A percentile compares a stretch with the other conserved stretches of the same genome.
Conservation (phyloP, 192 early-diverging fungal genomes). For the Coemansia sp. region DNA sequence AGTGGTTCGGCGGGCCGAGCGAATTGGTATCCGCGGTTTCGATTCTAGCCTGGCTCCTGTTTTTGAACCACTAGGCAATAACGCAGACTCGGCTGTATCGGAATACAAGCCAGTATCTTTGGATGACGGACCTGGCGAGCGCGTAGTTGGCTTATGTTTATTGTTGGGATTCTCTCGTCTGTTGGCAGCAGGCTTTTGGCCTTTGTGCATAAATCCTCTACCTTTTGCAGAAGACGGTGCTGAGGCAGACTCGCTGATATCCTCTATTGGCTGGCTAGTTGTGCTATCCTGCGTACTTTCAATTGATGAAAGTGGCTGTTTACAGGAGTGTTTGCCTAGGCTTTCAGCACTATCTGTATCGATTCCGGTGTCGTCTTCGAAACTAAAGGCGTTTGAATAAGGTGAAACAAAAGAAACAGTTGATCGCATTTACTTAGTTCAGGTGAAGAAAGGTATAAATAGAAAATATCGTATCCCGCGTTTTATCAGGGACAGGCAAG, state of each 20-base stretch:
- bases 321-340: no score
- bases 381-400: no score
- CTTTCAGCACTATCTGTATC: not conserved
- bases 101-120: not conserved
- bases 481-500: not conserved
- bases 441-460: not conserved
- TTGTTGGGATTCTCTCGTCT: not conserved
- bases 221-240: not conserved
- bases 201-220: not conserved
- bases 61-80: not conserved
- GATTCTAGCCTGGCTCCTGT: constrained; percentile 8
- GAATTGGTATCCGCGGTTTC: constrained; percentile 22
- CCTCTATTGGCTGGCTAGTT: not conserved
- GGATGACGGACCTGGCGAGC: not conserved
- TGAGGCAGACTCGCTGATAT: not conserved
- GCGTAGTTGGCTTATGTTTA: not conserved
- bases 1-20: constrained; percentile 28
- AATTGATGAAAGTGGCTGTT: no score
- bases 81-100: not conserved
- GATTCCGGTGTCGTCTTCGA: not conserved
- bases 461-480: not conserved
- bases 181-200: not conserved
- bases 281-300: no score
- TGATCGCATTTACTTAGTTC: no score
- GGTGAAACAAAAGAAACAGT: no score